phyloP scores from a whole-genome alignment of 345 rosid genomes.

The Corchorus olitorius region DNA sequence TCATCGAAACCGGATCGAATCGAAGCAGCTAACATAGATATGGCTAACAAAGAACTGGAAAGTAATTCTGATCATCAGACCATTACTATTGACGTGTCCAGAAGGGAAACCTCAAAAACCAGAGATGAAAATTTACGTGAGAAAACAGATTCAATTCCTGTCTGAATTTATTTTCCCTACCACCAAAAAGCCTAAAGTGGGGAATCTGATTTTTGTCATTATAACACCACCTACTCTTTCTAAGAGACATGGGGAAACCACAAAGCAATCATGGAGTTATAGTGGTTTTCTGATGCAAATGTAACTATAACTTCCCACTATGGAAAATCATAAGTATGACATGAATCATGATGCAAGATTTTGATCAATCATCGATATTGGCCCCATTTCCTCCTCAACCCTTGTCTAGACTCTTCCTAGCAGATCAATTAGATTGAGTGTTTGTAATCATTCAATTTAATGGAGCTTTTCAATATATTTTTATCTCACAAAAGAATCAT shows the following conservation, averaged over 20 bases:
- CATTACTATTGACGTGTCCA: constrained; percentile 26
- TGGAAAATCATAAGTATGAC: neutral
- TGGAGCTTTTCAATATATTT: neutral
- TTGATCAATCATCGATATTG: neutral
- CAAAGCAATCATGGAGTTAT: neutral
- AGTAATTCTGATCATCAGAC: constrained; percentile 32
- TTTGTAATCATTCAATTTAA: neutral
- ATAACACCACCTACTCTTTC: neutral
- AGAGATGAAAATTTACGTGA: constrained; percentile 22
- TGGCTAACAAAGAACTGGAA: constrained; percentile 19
- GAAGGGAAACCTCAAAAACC: neutral
- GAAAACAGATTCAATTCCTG: neutral
- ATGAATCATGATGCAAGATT: neutral
- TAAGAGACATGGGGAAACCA: neutral
- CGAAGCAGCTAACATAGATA: constrained; percentile 30
- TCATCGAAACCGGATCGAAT: constrained; percentile 20
- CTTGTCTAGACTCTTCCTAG: neutral
- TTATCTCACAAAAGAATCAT: neutral
- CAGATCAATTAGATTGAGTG: neutral
- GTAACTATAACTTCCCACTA: neutral
- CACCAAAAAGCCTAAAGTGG: neutral
- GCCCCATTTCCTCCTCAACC: neutral
- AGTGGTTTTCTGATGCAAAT: constrained; percentile 15
- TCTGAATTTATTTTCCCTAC: neutral
- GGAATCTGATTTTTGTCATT: neutral